Conservation (phyloP, 345 rosid genomes). For the Clarkia xantiana region DNA sequence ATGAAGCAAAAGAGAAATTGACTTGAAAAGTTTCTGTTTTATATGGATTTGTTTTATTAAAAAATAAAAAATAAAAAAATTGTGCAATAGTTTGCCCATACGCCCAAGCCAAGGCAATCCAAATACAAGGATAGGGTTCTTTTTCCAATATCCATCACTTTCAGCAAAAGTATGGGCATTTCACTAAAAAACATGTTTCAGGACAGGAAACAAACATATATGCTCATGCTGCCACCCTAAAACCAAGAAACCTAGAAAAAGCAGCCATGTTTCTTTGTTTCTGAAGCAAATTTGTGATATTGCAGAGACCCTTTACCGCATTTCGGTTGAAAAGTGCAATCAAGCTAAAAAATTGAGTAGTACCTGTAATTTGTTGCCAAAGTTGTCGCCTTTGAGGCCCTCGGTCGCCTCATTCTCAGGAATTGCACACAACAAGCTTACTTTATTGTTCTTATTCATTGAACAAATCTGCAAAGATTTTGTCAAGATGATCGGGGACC, state of each 20-base stretch:
- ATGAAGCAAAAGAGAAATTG: not conserved
- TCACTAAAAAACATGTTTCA: conserved; percentile 18
- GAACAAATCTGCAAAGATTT: conserved; percentile 56
- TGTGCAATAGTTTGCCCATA: not conserved
- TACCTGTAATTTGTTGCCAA: conserved; percentile 53
- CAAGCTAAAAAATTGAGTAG: not conserved
- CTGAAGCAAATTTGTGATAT: not conserved
- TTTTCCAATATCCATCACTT: not conserved
- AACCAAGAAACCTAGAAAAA: not conserved
- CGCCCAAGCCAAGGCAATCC: conserved; percentile 4
- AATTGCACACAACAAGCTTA: conserved; percentile 44
- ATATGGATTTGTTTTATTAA: too few species aligned
- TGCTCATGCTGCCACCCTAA: conserved; percentile 13
- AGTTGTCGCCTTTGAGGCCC: conserved; percentile 21
- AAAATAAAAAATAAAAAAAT: too few species aligned
- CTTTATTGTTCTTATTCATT: conserved; percentile 49
- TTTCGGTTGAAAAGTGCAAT: too few species aligned
- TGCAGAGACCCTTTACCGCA: too few species aligned
- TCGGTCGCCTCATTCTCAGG: conserved; percentile 55
- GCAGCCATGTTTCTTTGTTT: not conserved
- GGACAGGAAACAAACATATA: conserved; percentile 10
- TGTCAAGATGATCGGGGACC: conserved; percentile 67
- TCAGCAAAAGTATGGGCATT: conserved; percentile 1
- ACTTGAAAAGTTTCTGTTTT: not conserved
- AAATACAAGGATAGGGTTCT: conserved; percentile 3